Base-by-base conservation (phyloP, 495 filamentous ascomycete species). In the Daldinia vernicosa region DNA sequence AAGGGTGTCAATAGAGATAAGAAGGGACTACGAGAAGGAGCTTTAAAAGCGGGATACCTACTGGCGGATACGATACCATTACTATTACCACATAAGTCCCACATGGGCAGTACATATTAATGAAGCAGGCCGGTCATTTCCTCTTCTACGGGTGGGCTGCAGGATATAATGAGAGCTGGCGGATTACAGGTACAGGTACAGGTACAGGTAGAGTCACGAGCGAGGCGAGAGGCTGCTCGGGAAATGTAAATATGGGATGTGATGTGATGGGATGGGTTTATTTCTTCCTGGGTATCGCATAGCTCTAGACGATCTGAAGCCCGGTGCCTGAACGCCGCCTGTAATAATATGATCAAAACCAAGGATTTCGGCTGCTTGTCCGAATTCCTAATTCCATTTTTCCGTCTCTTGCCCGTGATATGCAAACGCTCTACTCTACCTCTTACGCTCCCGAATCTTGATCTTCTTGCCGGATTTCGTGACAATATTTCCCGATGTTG, bases 381-480 rank as follows among this genome's bases (percentile, higher is more conserved):
- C 35, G 71, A 62, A 63, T 35, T 55, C 12, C n/a, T 22, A 27
- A 30, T n/a, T n/a, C 52, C 35, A n/a, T 45, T 61, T 61, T 56
- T 45, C 35, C 12, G 12, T 59, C n/a, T 27, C 28, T 17, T 3
- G 3, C 47, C n/a, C 26, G 45, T 71, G 69, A 58, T n/a, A 22
- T n/a, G n/a, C 7, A 26, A 32, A 12, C 43, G 7, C 19, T 67
- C n/a, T n/a, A n/a, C n/a, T 33, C 85, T 81, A 96, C 75, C 88
- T 86, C 85, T 96, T 97, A 72, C 94, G 84, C 83, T 93, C 91
- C 57, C 89, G 81, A 19, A 93, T 84, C 83, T 95, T 96, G 81
- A 91, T 94, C 80, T 91, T 94, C 76, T 91, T 84, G 14, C 94
- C 93, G 30, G 87, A 79, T 80, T 94, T 95, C 69, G 92, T 95